A percentile compares a stretch with the other conserved stretches of the same genome.
These are phyloP conservation scores for Mycotypha africana DNA, from an alignment of 371 early-diverging fungal species.

Conservation along the genomic window DNA sequence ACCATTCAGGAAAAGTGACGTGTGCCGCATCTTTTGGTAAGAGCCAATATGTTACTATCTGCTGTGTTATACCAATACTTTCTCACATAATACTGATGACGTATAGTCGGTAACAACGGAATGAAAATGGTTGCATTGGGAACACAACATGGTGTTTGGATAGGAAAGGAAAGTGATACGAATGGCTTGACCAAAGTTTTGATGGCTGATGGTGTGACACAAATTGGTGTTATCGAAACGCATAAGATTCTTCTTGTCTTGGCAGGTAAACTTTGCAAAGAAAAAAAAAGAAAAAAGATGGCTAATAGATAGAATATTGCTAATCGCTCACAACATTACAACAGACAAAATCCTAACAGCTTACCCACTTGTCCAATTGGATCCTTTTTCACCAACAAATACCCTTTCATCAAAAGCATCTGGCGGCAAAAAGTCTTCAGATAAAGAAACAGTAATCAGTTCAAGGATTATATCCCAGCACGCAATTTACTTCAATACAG, in stretches of 20 bases:
- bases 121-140: constrained; percentile 59
- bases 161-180: constrained; percentile 28
- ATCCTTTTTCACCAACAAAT: constrained; percentile 14
- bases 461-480: constrained; percentile 53
- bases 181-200: constrained; percentile 20
- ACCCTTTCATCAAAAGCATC: constrained; percentile 40
- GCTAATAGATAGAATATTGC: no score
- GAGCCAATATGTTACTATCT: no score
- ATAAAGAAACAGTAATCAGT: background rate
- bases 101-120: constrained; percentile 6
- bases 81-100: no score
- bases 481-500: constrained; percentile 77
- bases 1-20: constrained; percentile 29
- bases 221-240: constrained; percentile 21
- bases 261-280: constrained; percentile 5
- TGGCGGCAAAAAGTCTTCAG: constrained; percentile 29
- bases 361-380: constrained; percentile 63
- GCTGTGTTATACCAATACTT: no score
- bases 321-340: background rate
- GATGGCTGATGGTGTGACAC: constrained; percentile 19
- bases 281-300: background rate
- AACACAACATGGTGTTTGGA: constrained; percentile 72
- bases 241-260: constrained; percentile 15
- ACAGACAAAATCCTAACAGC: constrained; percentile 47
- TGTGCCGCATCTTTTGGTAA: constrained; percentile 50